Conservation (phyloP, 1,139 yeast genomes). For the Suhomyces atakaporum region DNA sequence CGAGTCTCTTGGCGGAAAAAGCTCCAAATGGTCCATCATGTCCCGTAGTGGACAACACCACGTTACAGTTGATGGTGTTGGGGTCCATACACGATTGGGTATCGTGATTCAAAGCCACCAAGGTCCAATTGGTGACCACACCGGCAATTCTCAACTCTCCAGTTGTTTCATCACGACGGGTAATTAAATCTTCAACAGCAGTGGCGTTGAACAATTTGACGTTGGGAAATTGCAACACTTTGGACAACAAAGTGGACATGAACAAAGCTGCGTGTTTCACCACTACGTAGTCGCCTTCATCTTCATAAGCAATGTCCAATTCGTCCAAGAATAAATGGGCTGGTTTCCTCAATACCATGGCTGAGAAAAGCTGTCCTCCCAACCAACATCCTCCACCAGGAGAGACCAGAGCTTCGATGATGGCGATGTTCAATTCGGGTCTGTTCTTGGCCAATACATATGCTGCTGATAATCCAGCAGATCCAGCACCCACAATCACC, state of each 20-base stretch:
- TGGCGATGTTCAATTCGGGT: slow-evolving; percentile 76
- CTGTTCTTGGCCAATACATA: slow-evolving; percentile 70
- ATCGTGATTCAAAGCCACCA: slow-evolving; percentile 75
- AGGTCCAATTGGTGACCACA: slow-evolving; percentile 82
- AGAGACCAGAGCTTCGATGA: slow-evolving; percentile 71
- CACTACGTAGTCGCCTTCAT: slow-evolving; percentile 79
- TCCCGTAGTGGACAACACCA: slow-evolving; percentile 73
- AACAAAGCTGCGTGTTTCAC: slow-evolving; percentile 81
- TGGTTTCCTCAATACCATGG: slow-evolving; percentile 80
- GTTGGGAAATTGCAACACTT: slow-evolving; percentile 70
- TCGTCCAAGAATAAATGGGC: slow-evolving; percentile 69
- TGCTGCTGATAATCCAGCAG: slow-evolving; percentile 77
- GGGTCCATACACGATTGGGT: slow-evolving; percentile 86
- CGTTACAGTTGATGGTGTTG: slow-evolving; percentile 72
- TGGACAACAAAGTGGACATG: slow-evolving; percentile 70
- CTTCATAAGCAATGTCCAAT: slow-evolving; percentile 67
- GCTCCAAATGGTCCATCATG: slow-evolving; percentile 89
- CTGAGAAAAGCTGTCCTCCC: slow-evolving; percentile 78
- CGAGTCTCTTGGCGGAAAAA: slow-evolving; percentile 60
- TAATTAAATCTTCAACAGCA: slow-evolving; percentile 78
- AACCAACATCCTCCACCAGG: slow-evolving; percentile 85
- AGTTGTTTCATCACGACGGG: slow-evolving; percentile 57
- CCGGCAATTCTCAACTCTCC: slow-evolving; percentile 72
- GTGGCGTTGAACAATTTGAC: slow-evolving; percentile 80
- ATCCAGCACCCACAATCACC: slow-evolving; percentile 78